Evolutionary conservation across 2,329 filamentous ascomycete species (phyloP).

Genomic region (Aspergillus tanneri): DNA sequence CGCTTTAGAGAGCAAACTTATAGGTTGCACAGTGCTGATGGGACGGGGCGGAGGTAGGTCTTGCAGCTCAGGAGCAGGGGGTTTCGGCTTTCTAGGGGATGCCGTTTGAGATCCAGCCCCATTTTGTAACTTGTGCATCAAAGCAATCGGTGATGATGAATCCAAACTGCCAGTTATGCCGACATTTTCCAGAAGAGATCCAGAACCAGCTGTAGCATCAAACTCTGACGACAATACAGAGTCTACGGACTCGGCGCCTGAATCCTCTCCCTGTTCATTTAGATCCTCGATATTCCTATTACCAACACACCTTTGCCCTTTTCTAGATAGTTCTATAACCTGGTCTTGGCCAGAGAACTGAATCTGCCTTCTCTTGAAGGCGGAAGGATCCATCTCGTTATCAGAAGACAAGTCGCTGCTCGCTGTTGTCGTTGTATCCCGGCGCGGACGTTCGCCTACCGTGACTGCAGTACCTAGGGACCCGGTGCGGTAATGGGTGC

Average conservation of each 20-base stretch:
- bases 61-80: constrained; percentile 52
- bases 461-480: constrained; percentile 58
- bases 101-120: constrained; percentile 34
- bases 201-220: constrained; percentile 55
- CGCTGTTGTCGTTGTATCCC: constrained; percentile 64
- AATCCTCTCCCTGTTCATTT: constrained; percentile 47
- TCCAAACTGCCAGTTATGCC: constrained; percentile 46
- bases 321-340: constrained; percentile 34
- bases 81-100: constrained; percentile 55
- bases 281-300: constrained; percentile 33
- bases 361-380: constrained; percentile 55
- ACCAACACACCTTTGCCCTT: constrained; percentile 26
- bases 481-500: constrained; percentile 51
- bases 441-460: constrained; percentile 54
- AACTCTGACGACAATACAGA: constrained; percentile 56
- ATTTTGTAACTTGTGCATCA: constrained; percentile 42
- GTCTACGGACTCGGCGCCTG: constrained; percentile 49
- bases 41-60: constrained; percentile 61
- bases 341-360: constrained; percentile 44
- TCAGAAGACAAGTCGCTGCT: constrained; percentile 67
- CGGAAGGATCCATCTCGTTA: constrained; percentile 57
- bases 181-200: constrained; percentile 56
- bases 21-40: constrained; percentile 57
- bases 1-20: constrained; percentile 59
- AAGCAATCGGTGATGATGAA: constrained; percentile 51